A percentile compares a stretch with the other conserved stretches of the same genome.
phyloP scores from a whole-genome alignment of 2,329 filamentous ascomycete species.

The Cordyceps farinosa region DNA sequence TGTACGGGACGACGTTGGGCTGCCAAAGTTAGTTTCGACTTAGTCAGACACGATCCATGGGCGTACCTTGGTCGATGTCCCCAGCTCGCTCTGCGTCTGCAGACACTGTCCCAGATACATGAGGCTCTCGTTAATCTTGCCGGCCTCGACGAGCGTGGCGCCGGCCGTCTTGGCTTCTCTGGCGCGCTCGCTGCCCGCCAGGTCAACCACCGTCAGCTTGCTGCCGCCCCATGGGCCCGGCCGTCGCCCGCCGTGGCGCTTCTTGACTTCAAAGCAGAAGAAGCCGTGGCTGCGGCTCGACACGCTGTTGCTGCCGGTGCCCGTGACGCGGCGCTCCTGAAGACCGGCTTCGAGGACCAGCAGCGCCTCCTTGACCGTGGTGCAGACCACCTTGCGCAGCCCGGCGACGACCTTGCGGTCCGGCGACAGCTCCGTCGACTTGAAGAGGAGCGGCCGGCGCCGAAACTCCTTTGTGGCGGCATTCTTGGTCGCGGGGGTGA shows the following conservation, averaged over 20 bases:
- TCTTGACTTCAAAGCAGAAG: constrained; percentile 93
- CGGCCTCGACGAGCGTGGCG: constrained; percentile 86
- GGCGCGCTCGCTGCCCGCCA: constrained; percentile 90
- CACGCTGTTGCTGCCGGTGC: constrained; percentile 88
- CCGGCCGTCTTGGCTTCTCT: constrained; percentile 92
- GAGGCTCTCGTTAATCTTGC: constrained; percentile 96
- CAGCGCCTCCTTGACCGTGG: constrained; percentile 75
- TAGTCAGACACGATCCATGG: neutral
- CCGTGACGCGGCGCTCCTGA: constrained; percentile 80
- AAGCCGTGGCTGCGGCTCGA: constrained; percentile 94
- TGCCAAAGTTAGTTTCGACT: constrained; percentile 33
- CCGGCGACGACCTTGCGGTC: constrained; percentile 95
- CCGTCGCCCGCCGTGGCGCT: constrained; percentile 50
- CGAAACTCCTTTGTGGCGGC: constrained; percentile 65
- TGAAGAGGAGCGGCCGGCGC: constrained; percentile 84
- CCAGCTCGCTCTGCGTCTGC: constrained; percentile 85
- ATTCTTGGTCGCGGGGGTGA: constrained; percentile 61
- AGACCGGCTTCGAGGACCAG: constrained; percentile 87
- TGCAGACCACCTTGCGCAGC: constrained; percentile 84
- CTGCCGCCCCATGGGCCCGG: constrained; percentile 68
- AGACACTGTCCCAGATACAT: constrained; percentile 98
- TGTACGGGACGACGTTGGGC: constrained; percentile 72
- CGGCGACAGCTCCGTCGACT: constrained; percentile 79
- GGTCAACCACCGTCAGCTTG: constrained; percentile 81
- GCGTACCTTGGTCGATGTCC: constrained; percentile 67